phyloP scores from a whole-genome alignment of 768 basidiomycete species.

The Guyanaporus albipodus region DNA sequence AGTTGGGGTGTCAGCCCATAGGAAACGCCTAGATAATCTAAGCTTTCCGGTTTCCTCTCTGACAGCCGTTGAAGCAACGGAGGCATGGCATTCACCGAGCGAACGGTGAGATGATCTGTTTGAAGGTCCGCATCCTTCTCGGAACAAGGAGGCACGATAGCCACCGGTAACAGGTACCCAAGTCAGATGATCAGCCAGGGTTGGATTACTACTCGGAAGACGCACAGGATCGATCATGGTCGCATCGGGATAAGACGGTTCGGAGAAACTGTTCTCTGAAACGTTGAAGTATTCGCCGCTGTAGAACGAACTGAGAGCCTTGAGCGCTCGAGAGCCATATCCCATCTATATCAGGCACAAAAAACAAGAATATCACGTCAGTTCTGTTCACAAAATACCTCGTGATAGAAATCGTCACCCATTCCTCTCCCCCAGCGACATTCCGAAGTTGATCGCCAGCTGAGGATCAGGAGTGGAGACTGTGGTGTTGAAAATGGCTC shows the following conservation, averaged over 20 bases:
- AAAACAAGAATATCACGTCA: background rate
- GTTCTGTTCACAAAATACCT: background rate
- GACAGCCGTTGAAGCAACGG: slow-evolving; percentile 87
- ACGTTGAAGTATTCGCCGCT: slow-evolving; percentile 89
- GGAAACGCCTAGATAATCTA: slow-evolving; percentile 95
- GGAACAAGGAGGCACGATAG: background rate
- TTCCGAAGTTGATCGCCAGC: background rate
- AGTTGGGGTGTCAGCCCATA: slow-evolving; percentile 89
- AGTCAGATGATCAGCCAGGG: slow-evolving; percentile 1
- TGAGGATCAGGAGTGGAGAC: background rate
- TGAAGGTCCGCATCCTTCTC: slow-evolving; percentile 51
- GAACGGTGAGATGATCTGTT: slow-evolving; percentile 74
- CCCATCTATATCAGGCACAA: slow-evolving; percentile 67
- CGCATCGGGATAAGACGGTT: slow-evolving; percentile 59
- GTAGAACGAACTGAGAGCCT: slow-evolving; percentile 86
- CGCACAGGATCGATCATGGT: slow-evolving; percentile 46
- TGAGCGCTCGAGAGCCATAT: slow-evolving; percentile 86
- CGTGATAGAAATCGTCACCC: background rate
- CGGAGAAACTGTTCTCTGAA: slow-evolving; percentile 53
- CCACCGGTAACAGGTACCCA: background rate
- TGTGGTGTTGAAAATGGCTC: no score
- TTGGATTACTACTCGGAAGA: background rate
- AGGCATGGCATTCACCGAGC: slow-evolving; percentile 77
- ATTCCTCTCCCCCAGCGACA: background rate
- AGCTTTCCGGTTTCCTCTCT: slow-evolving; percentile 81